phyloP scores from a whole-genome alignment of 1,284 basidiomycete genomes.

The Trametes versicolor region DNA sequence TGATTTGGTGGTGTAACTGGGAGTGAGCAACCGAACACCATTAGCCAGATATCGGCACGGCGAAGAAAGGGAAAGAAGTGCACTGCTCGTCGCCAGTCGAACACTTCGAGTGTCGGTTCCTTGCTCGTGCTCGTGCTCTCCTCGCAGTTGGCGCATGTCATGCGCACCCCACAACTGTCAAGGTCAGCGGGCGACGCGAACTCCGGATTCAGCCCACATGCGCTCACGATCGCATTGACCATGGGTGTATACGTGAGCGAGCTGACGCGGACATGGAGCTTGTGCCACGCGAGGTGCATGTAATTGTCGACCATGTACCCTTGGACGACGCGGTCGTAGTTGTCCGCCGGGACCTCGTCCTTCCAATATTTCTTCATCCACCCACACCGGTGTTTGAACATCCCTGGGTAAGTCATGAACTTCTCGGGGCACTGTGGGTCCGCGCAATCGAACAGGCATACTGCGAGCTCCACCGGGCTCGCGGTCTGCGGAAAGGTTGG shows the following conservation, averaged over 20 bases:
- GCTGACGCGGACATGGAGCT: conserved; percentile 7
- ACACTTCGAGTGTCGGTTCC: conserved; percentile 4
- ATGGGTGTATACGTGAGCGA: not conserved
- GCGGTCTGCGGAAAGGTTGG: not conserved
- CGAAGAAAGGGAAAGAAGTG: not conserved
- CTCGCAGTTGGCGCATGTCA: conserved; percentile 17
- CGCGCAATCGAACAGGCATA: conserved; percentile 18
- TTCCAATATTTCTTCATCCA: not conserved
- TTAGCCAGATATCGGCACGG: not conserved
- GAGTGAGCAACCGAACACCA: too few relatives aligned
- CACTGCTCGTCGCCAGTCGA: conserved; percentile 20
- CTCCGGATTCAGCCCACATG: conserved; percentile 8
- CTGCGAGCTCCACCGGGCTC: conserved; percentile 10
- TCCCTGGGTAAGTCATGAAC: conserved; percentile 20
- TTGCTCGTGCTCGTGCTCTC: not conserved
- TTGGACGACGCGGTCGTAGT: conserved; percentile 5
- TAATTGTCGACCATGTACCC: not conserved
- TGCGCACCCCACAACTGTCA: conserved; percentile 2
- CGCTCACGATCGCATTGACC: conserved; percentile 2
- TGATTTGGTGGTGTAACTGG: conserved; percentile 12
- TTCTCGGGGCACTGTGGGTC: conserved; percentile 5
- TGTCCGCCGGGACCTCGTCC: not conserved
- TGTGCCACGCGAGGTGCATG: not conserved
- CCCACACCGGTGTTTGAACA: conserved; percentile 12
- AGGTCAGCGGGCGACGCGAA: not conserved